Evolutionary conservation across 257 asterid species (phyloP), one percentile per base, ranked within the genome.

Genomic region (Orobanche coerulescens): DNA sequence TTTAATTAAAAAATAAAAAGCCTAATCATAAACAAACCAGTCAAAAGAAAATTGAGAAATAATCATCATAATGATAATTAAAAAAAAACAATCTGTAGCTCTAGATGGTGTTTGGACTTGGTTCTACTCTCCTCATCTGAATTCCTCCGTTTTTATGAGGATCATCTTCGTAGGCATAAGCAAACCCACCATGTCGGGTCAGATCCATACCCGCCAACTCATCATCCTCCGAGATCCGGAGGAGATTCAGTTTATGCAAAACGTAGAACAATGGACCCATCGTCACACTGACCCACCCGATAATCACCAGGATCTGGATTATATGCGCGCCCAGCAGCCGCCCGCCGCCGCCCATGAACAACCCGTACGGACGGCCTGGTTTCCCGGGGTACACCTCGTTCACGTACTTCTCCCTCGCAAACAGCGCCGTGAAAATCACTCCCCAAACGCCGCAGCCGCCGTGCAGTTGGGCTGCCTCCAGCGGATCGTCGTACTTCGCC

Each of bases 361-460:
- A 57, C 66, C 97, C 97, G 73, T 87, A 72, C 0, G 88, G 91
- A 5, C 97, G 80, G 12, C 81, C 82, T 58, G 80, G 36, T 14
- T 57, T 65, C 0, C 58, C 84, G 75, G 77, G 77, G 77, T 90
- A 90, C 5, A 90, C 95, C 74, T 90, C 80, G 23, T 75, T 73
- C 67, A 90, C 95, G 9, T 83, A 84, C 4, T 70, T 69, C 58
- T 88, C 75, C 0, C 77, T 71, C 0, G 97, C 97, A 14, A 90
- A 90, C 40, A 90, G 34, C 2, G 88, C 88, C 2, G 97, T 87
- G 69, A 90, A 90, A 1, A 90, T 76, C 1, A 90, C 51, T 0
- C 97, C 97, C 97, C 97, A 90, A 6, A 83, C 80, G 3, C 97
- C 97, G 46, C 97, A 90, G 0, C 97, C 97, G 0, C 97, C 97